Base-by-base conservation (phyloP, 169 alveolate genomes). In the Blepharisma undulans region DNA sequence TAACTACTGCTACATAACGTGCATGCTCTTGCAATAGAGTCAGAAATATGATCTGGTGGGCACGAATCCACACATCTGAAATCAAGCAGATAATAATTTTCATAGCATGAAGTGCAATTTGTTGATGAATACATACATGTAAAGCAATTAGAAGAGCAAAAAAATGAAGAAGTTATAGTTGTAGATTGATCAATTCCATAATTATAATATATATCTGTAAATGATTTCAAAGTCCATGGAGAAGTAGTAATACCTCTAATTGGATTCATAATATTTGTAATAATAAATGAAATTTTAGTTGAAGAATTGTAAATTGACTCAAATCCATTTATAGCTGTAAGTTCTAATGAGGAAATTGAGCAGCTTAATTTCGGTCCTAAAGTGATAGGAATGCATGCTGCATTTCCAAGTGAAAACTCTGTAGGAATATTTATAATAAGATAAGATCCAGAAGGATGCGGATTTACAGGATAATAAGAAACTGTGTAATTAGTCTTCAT, bases 401-500 rank as follows among this genome's bases (percentile, higher is more conserved):
- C 30, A 2, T n/a, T 27, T 21, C 84, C 91, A 22, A 86, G 29
- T 12, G 80, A 19, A 29, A 86, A 71, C 29, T 86, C 91, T 6
- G 61, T 18, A 27, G 91, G 91, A 71, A 86, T 86, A 21, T 19
- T 36, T 60, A 86, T 86, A n/a, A 22, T 86, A 19, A 86, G 22
- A 25, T n/a, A n/a, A 5, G 91, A 27, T 19, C 91, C 91, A 86
- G 32, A 21, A 27, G 91, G 91, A 72, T 86, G 91, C 27, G 30
- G 2, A 72, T 86, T 86, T 21, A 71, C 66, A 2, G 91, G 91
- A 86, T 16, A n/a, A 72, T 66, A 86, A 72, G 33, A 25, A 72
- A 86, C 29, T 1, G 91, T 86, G 29, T 86, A 86, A 30, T n/a
- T 29, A 19, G 91, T 86, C n/a, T 60, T 72, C 66, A 22, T 27